These are phyloP conservation scores for Panaeolus papilionaceus DNA, from an alignment of 768 basidiomycete genomes.

Conservation along the genomic window DNA sequence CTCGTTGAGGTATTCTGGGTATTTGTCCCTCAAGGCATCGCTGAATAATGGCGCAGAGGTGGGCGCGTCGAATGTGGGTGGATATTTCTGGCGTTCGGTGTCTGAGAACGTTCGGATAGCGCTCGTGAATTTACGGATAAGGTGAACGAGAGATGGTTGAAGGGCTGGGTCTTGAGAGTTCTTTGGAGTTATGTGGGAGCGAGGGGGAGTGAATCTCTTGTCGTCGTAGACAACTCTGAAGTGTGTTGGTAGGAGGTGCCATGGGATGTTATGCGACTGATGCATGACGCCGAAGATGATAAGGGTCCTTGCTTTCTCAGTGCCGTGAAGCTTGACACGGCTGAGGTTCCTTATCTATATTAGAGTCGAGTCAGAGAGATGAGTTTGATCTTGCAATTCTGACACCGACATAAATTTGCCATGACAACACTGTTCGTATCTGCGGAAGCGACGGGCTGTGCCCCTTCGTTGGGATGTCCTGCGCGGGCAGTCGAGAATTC, in stretches of 20 bases:
- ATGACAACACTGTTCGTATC: too few relatives aligned
- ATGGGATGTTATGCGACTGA: slow-evolving; percentile 47
- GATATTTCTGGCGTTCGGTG: slow-evolving; percentile 44
- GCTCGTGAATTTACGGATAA: slow-evolving; percentile 33
- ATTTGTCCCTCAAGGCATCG: slow-evolving; percentile 33
- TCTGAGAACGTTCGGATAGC: slow-evolving; percentile 40
- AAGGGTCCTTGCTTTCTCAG: too few relatives aligned
- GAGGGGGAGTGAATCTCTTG: slow-evolving; percentile 32
- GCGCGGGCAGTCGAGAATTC: too few relatives aligned
- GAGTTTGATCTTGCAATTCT: too few relatives aligned
- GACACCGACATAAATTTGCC: too few relatives aligned
- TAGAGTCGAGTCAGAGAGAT: too few relatives aligned
- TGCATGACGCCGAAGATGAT: slow-evolving; percentile 34
- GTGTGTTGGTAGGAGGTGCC: slow-evolving; percentile 41
- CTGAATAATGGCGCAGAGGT: slow-evolving; percentile 35
- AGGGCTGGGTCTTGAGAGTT: slow-evolving; percentile 23
- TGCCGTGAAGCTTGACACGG: too few relatives aligned
- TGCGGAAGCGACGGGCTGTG: too few relatives aligned
- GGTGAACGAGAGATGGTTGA: slow-evolving; percentile 37
- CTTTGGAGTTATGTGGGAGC: slow-evolving; percentile 34
- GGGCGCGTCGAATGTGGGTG: slow-evolving; percentile 23
- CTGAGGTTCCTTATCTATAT: too few relatives aligned
- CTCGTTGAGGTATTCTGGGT: slow-evolving; percentile 37
- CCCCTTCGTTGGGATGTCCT: too few relatives aligned
- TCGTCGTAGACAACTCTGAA: slow-evolving; percentile 40